Evolutionary conservation across 2,329 filamentous ascomycete genomes (phyloP).

Genomic region (Colletotrichum destructivum): DNA sequence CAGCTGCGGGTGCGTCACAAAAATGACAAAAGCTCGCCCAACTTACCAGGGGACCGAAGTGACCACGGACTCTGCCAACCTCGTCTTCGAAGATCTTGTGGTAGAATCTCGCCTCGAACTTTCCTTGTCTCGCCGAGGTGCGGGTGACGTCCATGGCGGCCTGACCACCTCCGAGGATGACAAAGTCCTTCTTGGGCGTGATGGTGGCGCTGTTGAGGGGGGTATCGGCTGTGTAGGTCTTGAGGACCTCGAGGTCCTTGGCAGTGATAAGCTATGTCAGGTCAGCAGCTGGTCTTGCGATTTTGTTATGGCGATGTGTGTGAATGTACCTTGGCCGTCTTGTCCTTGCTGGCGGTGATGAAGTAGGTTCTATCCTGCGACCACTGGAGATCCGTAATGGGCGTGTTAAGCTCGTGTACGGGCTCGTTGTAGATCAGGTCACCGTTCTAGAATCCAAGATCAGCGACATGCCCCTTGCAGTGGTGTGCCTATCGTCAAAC

Average conservation of each 20-base stretch:
- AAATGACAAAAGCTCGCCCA: background rate
- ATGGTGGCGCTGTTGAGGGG: conserved; percentile 96
- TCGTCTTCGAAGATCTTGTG: conserved; percentile 99
- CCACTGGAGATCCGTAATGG: conserved; percentile 96
- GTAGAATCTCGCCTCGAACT: conserved; percentile 99
- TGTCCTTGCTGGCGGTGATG: conserved; percentile 98
- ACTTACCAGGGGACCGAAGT: conserved; percentile 87
- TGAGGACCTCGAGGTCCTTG: conserved; percentile 90
- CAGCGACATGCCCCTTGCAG: conserved; percentile 21
- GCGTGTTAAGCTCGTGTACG: conserved; percentile 86
- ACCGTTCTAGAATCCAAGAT: conserved; percentile 70
- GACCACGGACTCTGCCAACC: conserved; percentile 95
- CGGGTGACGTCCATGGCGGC: conserved; percentile 99
- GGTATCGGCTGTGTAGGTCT: conserved; percentile 93
- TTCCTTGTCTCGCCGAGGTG: conserved; percentile 93
- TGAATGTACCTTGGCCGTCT: conserved; percentile 83
- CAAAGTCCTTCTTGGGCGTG: conserved; percentile 96
- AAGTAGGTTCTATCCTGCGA: conserved; percentile 95
- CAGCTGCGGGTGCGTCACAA: background rate
- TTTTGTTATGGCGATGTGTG: no score
- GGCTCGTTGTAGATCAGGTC: conserved; percentile 86
- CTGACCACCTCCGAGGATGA: conserved; percentile 97
- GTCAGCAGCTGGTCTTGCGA: conserved; percentile 18
- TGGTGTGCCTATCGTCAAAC: conserved; percentile 33
- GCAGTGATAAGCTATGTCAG: conserved; percentile 80